Percentiles rank a stretch among this genome's conserved stretches.
Evolutionary conservation across 1,284 basidiomycete species (phyloP).

Genomic region (Cystobasidium pallidum): DNA sequence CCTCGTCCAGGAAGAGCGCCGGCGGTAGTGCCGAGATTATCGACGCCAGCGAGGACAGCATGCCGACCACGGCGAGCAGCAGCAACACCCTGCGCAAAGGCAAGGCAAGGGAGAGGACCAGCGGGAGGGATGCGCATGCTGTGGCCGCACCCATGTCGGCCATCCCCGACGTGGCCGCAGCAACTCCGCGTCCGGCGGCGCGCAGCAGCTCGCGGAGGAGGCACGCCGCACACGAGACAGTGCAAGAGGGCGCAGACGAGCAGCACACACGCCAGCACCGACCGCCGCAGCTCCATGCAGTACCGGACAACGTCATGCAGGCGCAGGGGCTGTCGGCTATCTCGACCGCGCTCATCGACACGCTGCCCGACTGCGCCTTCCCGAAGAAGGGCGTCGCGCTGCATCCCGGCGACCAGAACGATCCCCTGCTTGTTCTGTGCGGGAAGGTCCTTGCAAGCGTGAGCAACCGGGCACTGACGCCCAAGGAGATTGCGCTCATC

Average conservation of each 20-base stretch:
- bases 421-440: constrained; percentile 37
- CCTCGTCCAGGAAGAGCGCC: neutral
- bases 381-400: constrained; percentile 25
- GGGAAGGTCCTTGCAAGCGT: constrained; percentile 33
- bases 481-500: constrained; percentile 53
- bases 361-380: constrained; percentile 26
- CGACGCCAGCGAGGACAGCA: neutral
- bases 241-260: neutral
- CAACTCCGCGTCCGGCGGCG: neutral
- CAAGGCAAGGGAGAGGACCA: neutral
- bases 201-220: constrained; percentile 11
- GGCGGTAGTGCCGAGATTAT: neutral
- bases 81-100: constrained; percentile 12
- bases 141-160: neutral
- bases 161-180: too few species aligned
- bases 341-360: constrained; percentile 15
- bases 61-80: neutral
- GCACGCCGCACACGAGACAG: neutral
- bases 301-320: constrained; percentile 9
- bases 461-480: constrained; percentile 52
- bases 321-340: constrained; percentile 18
- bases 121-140: too few species aligned
- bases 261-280: neutral
- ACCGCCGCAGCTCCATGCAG: neutral
- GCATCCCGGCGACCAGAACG: constrained; percentile 20